Percentiles rank a stretch among this genome's conserved stretches.
Evolutionary conservation across 2,329 filamentous ascomycete genomes (phyloP).

Genomic region (Ophiostoma angusticollis): DNA sequence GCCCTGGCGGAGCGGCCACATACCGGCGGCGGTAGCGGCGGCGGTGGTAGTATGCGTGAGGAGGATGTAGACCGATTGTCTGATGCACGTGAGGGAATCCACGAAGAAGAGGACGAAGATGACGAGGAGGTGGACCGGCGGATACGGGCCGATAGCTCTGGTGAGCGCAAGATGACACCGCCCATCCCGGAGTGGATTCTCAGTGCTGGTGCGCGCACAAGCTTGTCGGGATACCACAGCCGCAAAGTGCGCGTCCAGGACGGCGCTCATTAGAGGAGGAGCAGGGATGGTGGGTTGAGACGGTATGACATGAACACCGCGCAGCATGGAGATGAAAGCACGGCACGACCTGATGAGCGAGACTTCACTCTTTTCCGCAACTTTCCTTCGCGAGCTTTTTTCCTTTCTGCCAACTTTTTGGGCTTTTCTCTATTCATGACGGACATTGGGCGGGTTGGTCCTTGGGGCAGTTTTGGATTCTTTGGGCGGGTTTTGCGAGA

Average conservation of each 20-base stretch:
- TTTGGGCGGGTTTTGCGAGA: constrained; percentile 8
- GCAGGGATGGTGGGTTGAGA: too few species aligned
- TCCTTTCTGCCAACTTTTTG: constrained; percentile 1
- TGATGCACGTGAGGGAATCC: neutral
- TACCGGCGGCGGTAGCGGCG: constrained; percentile 1
- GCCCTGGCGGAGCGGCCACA: constrained; percentile 3
- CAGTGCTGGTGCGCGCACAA: constrained; percentile 37
- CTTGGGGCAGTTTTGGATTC: neutral
- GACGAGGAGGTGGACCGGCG: constrained; percentile 15
- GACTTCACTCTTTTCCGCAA: neutral
- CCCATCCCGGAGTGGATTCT: constrained; percentile 51
- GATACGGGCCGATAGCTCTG: constrained; percentile 15
- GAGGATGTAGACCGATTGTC: neutral
- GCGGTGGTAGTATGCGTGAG: neutral
- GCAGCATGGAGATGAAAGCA: too few species aligned
- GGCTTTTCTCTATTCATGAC: neutral
- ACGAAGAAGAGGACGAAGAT: constrained; percentile 17
- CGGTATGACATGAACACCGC: too few species aligned
- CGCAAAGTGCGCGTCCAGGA: constrained; percentile 18
- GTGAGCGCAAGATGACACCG: constrained; percentile 40
- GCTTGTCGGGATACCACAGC: constrained; percentile 33
- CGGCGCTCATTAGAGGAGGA: neutral
- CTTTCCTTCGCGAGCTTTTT: neutral
- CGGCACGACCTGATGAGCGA: neutral
- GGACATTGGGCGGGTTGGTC: too few species aligned